These are phyloP conservation scores for Tolypocladium album DNA, from an alignment of 2,329 filamentous ascomycete genomes.

Conservation along the genomic window DNA sequence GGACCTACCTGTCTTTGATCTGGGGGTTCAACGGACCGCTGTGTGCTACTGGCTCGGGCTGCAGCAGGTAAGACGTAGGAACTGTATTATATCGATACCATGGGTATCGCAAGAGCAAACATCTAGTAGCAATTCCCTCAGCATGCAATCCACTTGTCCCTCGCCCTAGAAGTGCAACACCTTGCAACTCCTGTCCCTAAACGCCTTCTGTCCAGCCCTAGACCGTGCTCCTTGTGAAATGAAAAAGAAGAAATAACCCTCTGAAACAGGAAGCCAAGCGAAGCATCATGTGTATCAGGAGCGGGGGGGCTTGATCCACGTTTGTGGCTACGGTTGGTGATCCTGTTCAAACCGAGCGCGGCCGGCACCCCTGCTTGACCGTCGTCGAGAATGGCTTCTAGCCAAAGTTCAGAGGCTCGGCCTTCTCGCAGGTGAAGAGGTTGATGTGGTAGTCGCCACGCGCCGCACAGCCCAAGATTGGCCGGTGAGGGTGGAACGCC, in stretches of 20 bases:
- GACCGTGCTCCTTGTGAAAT: neutral
- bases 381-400: conserved; percentile 10
- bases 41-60: neutral
- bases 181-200: neutral
- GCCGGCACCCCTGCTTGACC: neutral
- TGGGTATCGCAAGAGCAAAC: neutral
- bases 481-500: conserved; percentile 89
- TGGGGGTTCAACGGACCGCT: no score
- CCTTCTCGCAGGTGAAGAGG: conserved; percentile 62
- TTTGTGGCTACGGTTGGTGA: neutral
- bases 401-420: conserved; percentile 20
- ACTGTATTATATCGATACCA: neutral
- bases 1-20: no score
- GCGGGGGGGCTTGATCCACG: neutral
- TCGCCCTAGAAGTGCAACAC: neutral
- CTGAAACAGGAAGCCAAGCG: neutral
- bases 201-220: neutral
- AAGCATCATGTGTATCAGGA: neutral
- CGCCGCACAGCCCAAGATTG: conserved; percentile 80
- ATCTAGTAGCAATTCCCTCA: neutral
- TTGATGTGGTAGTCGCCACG: conserved; percentile 86
- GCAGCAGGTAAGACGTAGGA: neutral
- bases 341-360: neutral
- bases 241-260: neutral
- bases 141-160: neutral